Evolutionary conservation across 2,329 filamentous ascomycete species (phyloP).

Genomic region (Tolypocladium cylindrosporum): DNA sequence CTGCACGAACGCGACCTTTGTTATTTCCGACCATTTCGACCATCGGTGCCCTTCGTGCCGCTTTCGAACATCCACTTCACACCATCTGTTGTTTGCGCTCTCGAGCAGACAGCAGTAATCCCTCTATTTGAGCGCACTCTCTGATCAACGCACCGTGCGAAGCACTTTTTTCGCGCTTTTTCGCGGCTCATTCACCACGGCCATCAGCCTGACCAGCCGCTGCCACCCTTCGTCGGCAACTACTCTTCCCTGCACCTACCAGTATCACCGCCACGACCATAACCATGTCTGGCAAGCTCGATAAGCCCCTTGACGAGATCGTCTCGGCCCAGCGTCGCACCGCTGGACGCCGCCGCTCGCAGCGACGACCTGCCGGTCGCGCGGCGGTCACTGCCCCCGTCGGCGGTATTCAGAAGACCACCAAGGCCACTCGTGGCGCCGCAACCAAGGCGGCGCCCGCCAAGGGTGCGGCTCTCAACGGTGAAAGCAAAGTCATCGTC

Average conservation of each 20-base stretch:
- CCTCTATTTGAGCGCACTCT: background rate
- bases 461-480: conserved; percentile 49
- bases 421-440: conserved; percentile 49
- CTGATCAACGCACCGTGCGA: background rate
- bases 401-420: conserved; percentile 77
- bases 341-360: conserved; percentile 41
- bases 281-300: conserved; percentile 88
- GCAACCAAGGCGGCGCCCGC: conserved; percentile 53
- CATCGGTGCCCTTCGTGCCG: background rate
- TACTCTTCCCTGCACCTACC: background rate
- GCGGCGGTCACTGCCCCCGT: conserved; percentile 57
- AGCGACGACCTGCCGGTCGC: conserved; percentile 40
- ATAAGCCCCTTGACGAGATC: conserved; percentile 96
- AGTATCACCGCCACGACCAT: conserved; percentile 14
- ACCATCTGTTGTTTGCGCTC: background rate
- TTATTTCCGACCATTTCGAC: background rate
- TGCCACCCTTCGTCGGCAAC: background rate
- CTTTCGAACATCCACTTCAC: background rate
- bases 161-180: background rate
- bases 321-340: conserved; percentile 63
- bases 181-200: background rate
- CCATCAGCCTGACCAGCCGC: background rate
- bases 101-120: background rate
- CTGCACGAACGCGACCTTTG: background rate
- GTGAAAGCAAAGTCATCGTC: conserved; percentile 94